Evolutionary conservation across 345 rosid genomes (phyloP).

Genomic region (Reutealis trisperma): DNA sequence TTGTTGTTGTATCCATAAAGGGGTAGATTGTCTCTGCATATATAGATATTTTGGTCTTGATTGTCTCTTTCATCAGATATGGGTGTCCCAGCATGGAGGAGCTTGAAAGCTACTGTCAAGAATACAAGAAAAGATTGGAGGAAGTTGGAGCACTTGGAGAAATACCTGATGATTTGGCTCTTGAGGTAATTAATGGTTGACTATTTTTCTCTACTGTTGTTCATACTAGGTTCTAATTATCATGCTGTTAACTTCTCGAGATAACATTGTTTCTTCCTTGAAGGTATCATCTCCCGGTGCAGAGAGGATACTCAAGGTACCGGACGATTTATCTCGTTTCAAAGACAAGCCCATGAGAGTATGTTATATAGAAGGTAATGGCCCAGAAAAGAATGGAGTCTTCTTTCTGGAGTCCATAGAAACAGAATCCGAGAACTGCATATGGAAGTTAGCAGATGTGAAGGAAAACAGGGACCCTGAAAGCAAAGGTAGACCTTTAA

Average conservation of each 20-base stretch:
- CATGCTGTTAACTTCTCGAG: not conserved
- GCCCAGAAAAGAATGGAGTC: conserved; percentile 49
- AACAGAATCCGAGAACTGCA: conserved; percentile 53
- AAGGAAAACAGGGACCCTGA: conserved; percentile 77
- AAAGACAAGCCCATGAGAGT: conserved; percentile 74
- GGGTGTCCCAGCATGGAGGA: conserved; percentile 89
- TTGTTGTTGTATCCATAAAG: not conserved
- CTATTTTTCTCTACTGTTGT: conserved; percentile 3
- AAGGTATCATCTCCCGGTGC: conserved; percentile 95
- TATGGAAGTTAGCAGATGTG: conserved; percentile 86
- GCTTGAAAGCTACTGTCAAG: conserved; percentile 65
- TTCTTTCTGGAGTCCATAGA: conserved; percentile 67
- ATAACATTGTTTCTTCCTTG: conserved; percentile 11
- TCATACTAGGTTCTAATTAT: not conserved
- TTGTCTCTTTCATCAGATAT: conserved; percentile 45
- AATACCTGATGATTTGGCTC: conserved; percentile 78
- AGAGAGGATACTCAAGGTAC: conserved; percentile 77
- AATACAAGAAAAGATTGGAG: conserved; percentile 74
- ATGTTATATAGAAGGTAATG: conserved; percentile 49
- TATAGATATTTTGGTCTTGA: not conserved
- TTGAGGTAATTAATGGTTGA: conserved; percentile 57
- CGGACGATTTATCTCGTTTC: conserved; percentile 68
- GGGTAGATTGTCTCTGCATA: not conserved
- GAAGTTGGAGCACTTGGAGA: conserved; percentile 64
- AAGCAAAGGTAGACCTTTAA: conserved; percentile 76